Evolutionary conservation across 371 early-diverging fungal species (phyloP), one percentile per base, ranked within the genome.

Genomic region (Mortierella sp.): DNA sequence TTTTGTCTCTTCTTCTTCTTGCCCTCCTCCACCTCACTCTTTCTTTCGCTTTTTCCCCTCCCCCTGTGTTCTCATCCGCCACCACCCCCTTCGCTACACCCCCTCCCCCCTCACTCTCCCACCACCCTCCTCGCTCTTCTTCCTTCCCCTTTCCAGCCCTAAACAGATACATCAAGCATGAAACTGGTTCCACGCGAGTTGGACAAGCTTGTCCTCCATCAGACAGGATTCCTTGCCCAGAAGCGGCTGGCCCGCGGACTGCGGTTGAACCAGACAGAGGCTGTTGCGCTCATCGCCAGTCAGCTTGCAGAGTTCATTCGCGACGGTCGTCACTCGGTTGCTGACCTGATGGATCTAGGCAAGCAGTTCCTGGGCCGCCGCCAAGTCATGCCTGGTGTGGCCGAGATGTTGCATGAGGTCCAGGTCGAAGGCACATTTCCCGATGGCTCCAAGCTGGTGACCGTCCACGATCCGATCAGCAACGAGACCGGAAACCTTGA

Each of bases 381-480:
- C 7, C 94, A 95, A 52, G 96, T 97, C 37, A 77, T 89, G 63
- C 83, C 92, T 0, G 88, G 87, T 3, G 94, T 91, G 3, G 79
- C 85, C 7, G 80, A 85, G 48, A 87, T 86, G 1, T 71, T 96
- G 28, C 82, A 86, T 48, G 93, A 94, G 54, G 94, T 97, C 17
- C 95, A 95, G 65, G 81, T 95, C 2, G 93, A 93, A 74, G 92
- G 95, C n/a, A 93, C 94, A 13, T 95, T 96, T 73, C 91, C 86
- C 2, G 95, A 95, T 57, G 96, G 97, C 19, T 93, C 95, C 0
- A 95, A 94, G 76, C 84, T 97, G 2, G 92, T 95, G 10, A 95
- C 97, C 0, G 91, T 97, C 3, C 95, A 95, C 58, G 88, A 94
- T 45, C 96, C 96, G 19, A 91, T 96, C 56, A 86, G 91, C 65